Percentiles rank a stretch among this genome's conserved stretches.
Conservation (phyloP, 306 rosid species). For the Citrullus mucosospermus region DNA sequence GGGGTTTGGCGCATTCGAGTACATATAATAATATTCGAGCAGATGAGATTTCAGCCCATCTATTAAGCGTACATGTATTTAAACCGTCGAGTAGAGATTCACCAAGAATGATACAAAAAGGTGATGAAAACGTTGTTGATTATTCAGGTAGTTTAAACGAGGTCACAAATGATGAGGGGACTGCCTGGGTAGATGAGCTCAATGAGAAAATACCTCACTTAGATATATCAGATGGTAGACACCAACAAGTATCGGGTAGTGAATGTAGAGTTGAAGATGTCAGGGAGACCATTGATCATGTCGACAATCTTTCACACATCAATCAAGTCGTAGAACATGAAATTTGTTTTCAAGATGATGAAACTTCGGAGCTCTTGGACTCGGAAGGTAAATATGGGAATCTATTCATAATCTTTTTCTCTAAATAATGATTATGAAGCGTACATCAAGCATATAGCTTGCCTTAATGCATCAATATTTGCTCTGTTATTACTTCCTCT, state of each 20-base stretch:
- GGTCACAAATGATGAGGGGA: constrained; percentile 12
- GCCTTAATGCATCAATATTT: neutral
- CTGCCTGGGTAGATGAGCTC: constrained; percentile 5
- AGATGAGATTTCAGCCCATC: constrained; percentile 22
- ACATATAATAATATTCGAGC: constrained; percentile 7
- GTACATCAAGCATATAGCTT: neutral
- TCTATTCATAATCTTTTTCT: neutral
- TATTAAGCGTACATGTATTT: constrained; percentile 10
- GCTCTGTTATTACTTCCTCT: neutral
- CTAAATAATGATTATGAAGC: neutral
- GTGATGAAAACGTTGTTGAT: neutral
- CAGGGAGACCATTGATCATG: constrained; percentile 10
- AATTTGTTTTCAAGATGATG: constrained; percentile 18
- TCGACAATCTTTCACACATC: constrained; percentile 12
- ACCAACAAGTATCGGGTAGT: constrained; percentile 18
- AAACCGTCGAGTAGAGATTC: constrained; percentile 18
- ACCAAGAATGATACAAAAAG: constrained; percentile 15
- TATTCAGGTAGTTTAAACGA: neutral
- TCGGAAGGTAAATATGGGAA: constrained; percentile 35
- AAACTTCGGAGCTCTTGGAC: constrained; percentile 7
- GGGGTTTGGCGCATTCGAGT: constrained; percentile 5
- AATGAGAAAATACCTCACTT: constrained; percentile 13
- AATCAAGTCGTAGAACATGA: constrained; percentile 11
- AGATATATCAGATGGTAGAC: constrained; percentile 15
- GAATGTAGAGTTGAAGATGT: neutral